These are phyloP conservation scores for Naganishia liquefaciens DNA, from an alignment of 1,284 basidiomycete genomes.

Conservation along the genomic window DNA sequence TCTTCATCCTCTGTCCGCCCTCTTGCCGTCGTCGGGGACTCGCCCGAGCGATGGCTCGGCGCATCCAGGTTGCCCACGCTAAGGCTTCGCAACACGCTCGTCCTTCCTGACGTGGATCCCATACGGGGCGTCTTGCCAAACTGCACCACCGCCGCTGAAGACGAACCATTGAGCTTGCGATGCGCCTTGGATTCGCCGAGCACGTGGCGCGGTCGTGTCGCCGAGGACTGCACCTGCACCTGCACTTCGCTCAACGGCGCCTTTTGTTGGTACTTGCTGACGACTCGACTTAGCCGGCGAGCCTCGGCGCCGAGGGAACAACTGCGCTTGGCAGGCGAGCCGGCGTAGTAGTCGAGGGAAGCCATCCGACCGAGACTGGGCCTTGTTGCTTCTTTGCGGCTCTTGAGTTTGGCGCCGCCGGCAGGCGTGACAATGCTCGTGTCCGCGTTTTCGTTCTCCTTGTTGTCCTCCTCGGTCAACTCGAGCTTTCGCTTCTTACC, in stretches of 20 bases:
- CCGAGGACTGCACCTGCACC: neutral
- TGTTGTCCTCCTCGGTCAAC: constrained; percentile 4
- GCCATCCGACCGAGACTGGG: constrained; percentile 28
- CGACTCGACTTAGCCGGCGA: constrained; percentile 27
- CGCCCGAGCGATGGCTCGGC: neutral
- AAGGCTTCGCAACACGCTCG: constrained; percentile 10
- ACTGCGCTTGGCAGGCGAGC: constrained; percentile 34
- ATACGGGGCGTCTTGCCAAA: constrained; percentile 1
- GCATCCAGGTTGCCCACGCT: constrained; percentile 3
- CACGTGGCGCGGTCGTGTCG: constrained; percentile 6
- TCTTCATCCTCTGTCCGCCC: constrained; percentile 32
- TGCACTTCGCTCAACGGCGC: neutral
- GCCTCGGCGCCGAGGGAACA: constrained; percentile 31
- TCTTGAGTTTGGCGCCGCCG: neutral
- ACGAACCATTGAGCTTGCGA: constrained; percentile 14
- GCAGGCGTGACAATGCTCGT: too few species aligned
- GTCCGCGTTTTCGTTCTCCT: constrained; percentile 13
- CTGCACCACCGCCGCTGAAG: constrained; percentile 1
- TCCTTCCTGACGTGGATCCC: neutral
- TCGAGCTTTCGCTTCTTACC: constrained; percentile 24
- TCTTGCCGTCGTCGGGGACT: neutral
- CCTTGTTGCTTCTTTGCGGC: neutral
- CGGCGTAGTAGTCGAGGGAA: constrained; percentile 34
- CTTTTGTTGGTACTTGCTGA: constrained; percentile 26
- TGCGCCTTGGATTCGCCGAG: constrained; percentile 14